Conservation (phyloP, 2,329 filamentous ascomycete species). For the Mollisia scopiformis region DNA sequence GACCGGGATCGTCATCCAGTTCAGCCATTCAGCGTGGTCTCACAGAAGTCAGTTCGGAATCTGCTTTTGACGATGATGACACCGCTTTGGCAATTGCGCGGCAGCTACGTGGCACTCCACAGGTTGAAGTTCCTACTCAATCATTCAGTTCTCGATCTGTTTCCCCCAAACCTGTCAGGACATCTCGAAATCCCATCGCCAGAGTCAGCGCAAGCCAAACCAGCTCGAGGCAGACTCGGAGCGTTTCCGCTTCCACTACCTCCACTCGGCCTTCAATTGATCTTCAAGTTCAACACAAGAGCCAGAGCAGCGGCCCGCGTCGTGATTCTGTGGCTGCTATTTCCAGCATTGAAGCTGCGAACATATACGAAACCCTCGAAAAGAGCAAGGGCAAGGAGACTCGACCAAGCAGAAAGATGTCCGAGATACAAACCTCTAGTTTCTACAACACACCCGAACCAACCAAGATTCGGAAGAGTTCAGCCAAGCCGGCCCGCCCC, state of each 20-base stretch:
- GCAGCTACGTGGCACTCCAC: background rate
- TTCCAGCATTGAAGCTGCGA: constrained; percentile 22
- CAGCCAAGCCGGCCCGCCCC: background rate
- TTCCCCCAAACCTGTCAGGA: background rate
- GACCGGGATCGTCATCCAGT: constrained; percentile 27
- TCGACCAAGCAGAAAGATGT: too few species aligned
- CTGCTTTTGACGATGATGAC: constrained; percentile 19
- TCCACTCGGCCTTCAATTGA: too few species aligned
- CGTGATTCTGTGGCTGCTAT: constrained; percentile 11
- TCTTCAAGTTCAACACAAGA: background rate
- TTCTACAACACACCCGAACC: background rate
- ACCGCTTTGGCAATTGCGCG: constrained; percentile 13
- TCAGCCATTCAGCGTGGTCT: constrained; percentile 23
- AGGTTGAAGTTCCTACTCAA: background rate
- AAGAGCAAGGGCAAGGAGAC: background rate
- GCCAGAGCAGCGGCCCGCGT: background rate
- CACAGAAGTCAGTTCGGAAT: constrained; percentile 10
- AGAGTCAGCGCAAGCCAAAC: background rate
- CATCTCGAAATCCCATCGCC: background rate
- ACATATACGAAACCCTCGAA: constrained; percentile 16
- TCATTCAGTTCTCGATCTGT: background rate
- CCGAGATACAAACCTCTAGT: background rate
- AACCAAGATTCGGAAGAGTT: background rate
- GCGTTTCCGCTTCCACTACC: constrained; percentile 5
- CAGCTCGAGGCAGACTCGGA: constrained; percentile 4